Base-by-base conservation (phyloP, 768 basidiomycete species). In the Termitomyces eurrhizus region DNA sequence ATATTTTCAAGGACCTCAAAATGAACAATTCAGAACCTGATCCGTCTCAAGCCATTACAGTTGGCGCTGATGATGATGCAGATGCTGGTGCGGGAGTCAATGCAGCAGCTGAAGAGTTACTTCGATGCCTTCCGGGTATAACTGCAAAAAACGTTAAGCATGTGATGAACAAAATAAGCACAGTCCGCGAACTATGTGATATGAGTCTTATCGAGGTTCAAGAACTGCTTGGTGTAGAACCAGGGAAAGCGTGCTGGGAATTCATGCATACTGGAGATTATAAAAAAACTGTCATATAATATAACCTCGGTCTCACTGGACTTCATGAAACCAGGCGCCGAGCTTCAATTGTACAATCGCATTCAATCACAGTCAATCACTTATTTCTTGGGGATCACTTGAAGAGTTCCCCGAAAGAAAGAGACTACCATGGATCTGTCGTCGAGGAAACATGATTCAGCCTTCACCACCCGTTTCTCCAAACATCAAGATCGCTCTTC, bases 1-100 rank as follows among this genome's bases (percentile, higher is more conserved):
- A 94, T 60, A 94, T 98, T 58, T 95, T 98, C 78, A 85, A 83
- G 51, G 97, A 98, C 68, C 86, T 99, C 37, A 99, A 99, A 68
- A 62, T 75, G 36, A 87, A 89, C 66, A 83, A 84, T 50, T 74
- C 83, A 0, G 93, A 99, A 70, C 97, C 97, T 0, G 90, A 96
- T 62, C 82, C 87, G 9, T 68, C 76, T 14, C 83, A 83, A 45
- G 95, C 97, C 0, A 84, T 94, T 44, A 74, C 86, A 2, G 79
- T 94, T 24, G 97, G 96, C 8, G 87, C 89, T 0, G 92, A 91
- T 50, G 89, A 88, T 46, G 89, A 88, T 56, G 79, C 83, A 0
- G 82, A 87, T 3, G 80, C 74, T 0, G 90, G 87, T 0, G 84
- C 82, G 3, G 89, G 87, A 0, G 78, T 91, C 52, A 92, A 93